Evolutionary conservation across 1,284 basidiomycete species (phyloP).

Genomic region (Austroboletus novae-zelandiae): DNA sequence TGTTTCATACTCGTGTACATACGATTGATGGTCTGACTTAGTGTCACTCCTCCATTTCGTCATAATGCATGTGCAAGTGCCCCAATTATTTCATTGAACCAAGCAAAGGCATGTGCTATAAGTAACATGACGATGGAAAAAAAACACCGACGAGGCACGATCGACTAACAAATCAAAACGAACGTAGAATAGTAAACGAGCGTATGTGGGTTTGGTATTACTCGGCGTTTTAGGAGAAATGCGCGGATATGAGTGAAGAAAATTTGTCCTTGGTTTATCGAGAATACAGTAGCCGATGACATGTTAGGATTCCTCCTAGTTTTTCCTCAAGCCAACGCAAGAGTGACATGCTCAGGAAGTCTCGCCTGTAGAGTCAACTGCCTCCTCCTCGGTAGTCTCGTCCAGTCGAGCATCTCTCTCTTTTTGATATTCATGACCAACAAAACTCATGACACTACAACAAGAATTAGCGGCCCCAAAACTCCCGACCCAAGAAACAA

Average conservation of each 20-base stretch:
- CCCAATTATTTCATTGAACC: no score
- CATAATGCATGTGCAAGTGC: no score
- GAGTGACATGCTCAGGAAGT: constrained; percentile 6
- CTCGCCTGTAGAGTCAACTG: constrained; percentile 14
- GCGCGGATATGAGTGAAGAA: neutral
- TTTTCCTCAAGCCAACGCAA: no score
- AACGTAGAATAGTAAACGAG: constrained; percentile 22
- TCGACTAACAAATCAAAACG: constrained; percentile 18
- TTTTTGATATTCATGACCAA: constrained; percentile 48
- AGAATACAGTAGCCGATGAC: no score
- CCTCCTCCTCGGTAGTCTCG: constrained; percentile 10
- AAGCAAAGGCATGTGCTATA: no score
- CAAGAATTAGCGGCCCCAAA: constrained; percentile 10
- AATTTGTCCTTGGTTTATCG: no score
- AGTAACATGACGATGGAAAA: no score
- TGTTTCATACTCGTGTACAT: no score
- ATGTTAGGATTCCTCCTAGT: no score
- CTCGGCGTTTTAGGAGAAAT: constrained; percentile 7
- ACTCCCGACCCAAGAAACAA: constrained; percentile 9
- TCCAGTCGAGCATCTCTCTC: constrained; percentile 8
- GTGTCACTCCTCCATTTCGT: no score
- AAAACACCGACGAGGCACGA: no score
- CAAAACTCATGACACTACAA: constrained; percentile 55
- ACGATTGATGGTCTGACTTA: no score
- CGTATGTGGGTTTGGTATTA: constrained; percentile 1